phyloP scores from a whole-genome alignment of 371 early-diverging fungal species.

The Actinomucor elegans region DNA sequence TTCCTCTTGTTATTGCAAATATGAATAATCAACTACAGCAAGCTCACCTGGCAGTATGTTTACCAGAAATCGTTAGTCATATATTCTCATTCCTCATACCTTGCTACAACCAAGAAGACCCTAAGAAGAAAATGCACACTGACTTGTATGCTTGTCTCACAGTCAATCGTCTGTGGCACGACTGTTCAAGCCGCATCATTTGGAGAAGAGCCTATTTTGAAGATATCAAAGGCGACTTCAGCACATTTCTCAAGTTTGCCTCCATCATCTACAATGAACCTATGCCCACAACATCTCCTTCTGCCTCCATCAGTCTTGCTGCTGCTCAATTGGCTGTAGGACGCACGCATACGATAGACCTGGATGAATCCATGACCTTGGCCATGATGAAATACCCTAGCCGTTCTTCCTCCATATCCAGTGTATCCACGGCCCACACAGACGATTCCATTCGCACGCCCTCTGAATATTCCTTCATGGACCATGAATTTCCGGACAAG shows the following conservation, averaged over 20 bases:
- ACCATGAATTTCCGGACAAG: background rate
- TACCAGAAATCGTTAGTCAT: conserved; percentile 43
- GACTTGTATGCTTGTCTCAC: conserved; percentile 35
- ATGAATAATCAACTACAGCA: background rate
- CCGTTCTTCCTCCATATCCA: conserved; percentile 20
- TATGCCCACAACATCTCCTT: background rate
- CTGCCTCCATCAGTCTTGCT: background rate
- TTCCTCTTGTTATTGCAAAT: conserved; percentile 9
- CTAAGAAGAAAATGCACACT: conserved; percentile 12
- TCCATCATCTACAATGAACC: conserved; percentile 8
- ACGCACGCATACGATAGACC: background rate
- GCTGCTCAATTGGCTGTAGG: background rate
- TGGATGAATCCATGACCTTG: too few relatives aligned
- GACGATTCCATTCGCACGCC: conserved; percentile 14
- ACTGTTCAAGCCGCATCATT: conserved; percentile 32
- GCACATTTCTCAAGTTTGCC: conserved; percentile 17
- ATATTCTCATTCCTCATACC: conserved; percentile 30
- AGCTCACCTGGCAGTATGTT: conserved; percentile 26
- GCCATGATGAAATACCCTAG: background rate
- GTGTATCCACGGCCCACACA: conserved; percentile 9
- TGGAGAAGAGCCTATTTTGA: conserved; percentile 39
- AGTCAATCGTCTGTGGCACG: conserved; percentile 46
- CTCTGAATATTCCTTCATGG: background rate
- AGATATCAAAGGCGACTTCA: conserved; percentile 21
- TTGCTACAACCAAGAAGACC: conserved; percentile 5